Evolutionary conservation across 805 yeast genomes (phyloP), one percentile per base, ranked within the genome.

Genomic region (Wickerhamomyces pijperi): DNA sequence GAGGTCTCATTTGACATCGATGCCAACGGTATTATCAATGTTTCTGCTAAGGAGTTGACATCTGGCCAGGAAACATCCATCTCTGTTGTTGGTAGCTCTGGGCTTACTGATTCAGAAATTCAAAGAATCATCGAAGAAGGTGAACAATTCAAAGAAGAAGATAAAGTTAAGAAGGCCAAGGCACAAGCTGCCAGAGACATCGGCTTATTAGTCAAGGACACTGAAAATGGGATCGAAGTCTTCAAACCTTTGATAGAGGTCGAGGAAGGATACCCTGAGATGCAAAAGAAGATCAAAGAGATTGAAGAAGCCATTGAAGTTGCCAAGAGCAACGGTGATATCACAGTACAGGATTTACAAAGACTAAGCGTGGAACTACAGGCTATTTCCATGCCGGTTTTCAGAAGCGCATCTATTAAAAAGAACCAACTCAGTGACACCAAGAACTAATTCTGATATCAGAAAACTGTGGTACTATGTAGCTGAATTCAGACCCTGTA

Each of bases 1-100:
- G 76, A 73, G 37, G 92, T 82, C 7, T 72, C 82, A 2, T 82
- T 82, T 53, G 85, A 77, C 51, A 77, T 82, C 42, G 90, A 82
- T 60, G 88, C 88, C 4, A 87, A 82, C 59, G 92, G 94, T 46
- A 75, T 75, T 38, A 78, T 83, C 58, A 82, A 83, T 60, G 92
- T 83, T 36, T 72, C 82, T 53, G 94, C 94, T 20, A 72, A 73
- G 58, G 94, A 83, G 59, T 76, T 76, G 63, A 80, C 84, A 43
- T 77, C 87, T 35, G 82, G 83, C 52, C 72, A 76, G 67, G 87
- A 76, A 55, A 79, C 81, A 47, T 78, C 86, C 29, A 78, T 82
- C 39, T 75, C 79, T 20, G 83, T 79, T 21, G 73, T 78, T n/a
- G 80, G 79, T 11, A 76, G 77, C 38, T 70, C 82, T 5, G 85